Base-by-base conservation (phyloP, 495 filamentous ascomycete species). In the Penicillium taxi region DNA sequence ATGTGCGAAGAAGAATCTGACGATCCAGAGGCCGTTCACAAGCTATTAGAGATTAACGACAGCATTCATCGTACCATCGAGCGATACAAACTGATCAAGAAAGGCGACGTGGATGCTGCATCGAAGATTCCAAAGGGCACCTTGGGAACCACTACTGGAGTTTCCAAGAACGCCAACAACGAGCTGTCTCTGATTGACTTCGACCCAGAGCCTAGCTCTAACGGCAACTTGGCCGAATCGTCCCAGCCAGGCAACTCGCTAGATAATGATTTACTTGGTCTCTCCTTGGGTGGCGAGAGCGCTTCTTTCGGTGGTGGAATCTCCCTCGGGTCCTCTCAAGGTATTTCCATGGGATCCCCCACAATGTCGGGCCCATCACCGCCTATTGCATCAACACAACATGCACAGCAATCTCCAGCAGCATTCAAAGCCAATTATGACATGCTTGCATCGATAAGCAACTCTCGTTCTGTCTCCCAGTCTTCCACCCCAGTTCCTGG, bases 1-100 rank as follows among this genome's bases (percentile, higher is more conserved):
- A 98, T 98, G 89, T 95, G 93, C 55, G 93, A 98, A 55, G 91
- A 96, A 52, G 91, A 98, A 53, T 94, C 86, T 9, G 91, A 96
- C 26, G 91, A 98, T 53, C 76, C 85, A 31, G 93, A 96, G 62
- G 91, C 91, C 11, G 91, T 98, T 7, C 83, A 85, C 28, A 96
- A 96, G 64, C 64, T 98, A 17, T 69, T 96, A 25, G 87, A 98
- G 58, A 95, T 98, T 44, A 96, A 96, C 53, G 93, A 98, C 56
- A 94, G 87, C 61, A 98, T 98, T 74, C 87, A 96, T 53, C 80
- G 89, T 39, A 96, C 91, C 1, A 83, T 96, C 36, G 87, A 96
- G 61, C 67, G 93, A 45, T 98, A 96, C 55, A 93, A 83, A 66
- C 67, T 96, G 28, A 74, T 94, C 42, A 96, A 89, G 69, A 91